A percentile compares a stretch with the other conserved stretches of the same genome.
Conservation (phyloP, 495 filamentous ascomycete genomes). For the Daldinia decipiens region DNA sequence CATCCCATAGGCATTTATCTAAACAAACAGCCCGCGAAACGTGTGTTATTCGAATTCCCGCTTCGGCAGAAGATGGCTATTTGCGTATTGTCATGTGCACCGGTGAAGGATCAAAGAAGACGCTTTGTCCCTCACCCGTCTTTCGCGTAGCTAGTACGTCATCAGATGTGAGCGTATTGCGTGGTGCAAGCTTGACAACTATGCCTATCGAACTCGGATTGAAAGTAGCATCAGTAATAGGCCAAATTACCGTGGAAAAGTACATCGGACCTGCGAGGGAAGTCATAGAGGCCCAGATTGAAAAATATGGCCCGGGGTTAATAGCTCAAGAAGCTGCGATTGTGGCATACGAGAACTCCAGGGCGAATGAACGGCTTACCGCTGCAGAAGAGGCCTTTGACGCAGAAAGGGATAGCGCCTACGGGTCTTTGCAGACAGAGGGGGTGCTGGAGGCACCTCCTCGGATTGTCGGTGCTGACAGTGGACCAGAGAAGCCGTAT, state of each 20-base stretch:
- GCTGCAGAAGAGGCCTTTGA: constrained; percentile 35
- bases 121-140: constrained; percentile 69
- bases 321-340: constrained; percentile 54
- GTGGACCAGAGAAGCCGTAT: constrained; percentile 66
- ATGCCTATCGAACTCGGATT: constrained; percentile 72
- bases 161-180: constrained; percentile 65
- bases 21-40: constrained; percentile 68
- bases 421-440: constrained; percentile 37
- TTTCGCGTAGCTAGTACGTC: constrained; percentile 73
- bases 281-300: constrained; percentile 52
- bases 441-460: constrained; percentile 31
- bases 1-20: constrained; percentile 51
- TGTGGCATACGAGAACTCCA: constrained; percentile 55
- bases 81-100: constrained; percentile 71
- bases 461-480: constrained; percentile 50
- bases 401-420: constrained; percentile 43
- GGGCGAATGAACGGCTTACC: constrained; percentile 51
- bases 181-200: constrained; percentile 71
- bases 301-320: constrained; percentile 56
- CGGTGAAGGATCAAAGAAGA: constrained; percentile 58
- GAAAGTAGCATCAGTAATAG: constrained; percentile 65
- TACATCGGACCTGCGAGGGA: constrained; percentile 60
- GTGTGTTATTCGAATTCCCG: constrained; percentile 69
- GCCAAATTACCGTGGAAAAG: constrained; percentile 57
- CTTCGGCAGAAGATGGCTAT: constrained; percentile 71